Percentiles rank a stretch among this genome's conserved stretches.
These are phyloP conservation scores for Botryotinia calthae DNA, from an alignment of 2,329 filamentous ascomycete genomes.

Conservation along the genomic window DNA sequence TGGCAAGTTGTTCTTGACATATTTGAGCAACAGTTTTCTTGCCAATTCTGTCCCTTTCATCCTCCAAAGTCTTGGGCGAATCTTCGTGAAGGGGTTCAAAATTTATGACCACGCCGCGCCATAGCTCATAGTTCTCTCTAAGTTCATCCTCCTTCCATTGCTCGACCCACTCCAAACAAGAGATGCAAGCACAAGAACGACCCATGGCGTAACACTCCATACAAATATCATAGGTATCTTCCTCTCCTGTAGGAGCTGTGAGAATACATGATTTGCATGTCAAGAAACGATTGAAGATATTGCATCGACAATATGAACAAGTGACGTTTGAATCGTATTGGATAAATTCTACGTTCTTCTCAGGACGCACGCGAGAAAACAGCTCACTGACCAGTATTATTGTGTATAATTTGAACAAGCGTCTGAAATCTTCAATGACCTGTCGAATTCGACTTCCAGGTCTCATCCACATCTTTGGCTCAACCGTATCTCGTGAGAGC, in stretches of 20 bases:
- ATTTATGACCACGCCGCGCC: slow-evolving; percentile 74
- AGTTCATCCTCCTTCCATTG: slow-evolving; percentile 86
- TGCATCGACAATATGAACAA: slow-evolving; percentile 91
- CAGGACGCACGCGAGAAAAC: slow-evolving; percentile 63
- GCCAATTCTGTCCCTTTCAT: slow-evolving; percentile 63
- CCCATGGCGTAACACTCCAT: slow-evolving; percentile 99
- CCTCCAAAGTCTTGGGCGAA: slow-evolving; percentile 68
- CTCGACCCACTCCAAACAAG: slow-evolving; percentile 84
- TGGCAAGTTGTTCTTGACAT: slow-evolving; percentile 83
- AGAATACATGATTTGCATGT: slow-evolving; percentile 83
- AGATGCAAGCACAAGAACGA: slow-evolving; percentile 85
- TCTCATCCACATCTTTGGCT: slow-evolving; percentile 44
- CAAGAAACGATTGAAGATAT: slow-evolving; percentile 95
- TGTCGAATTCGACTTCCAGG: slow-evolving; percentile 54
- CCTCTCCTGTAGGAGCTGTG: slow-evolving; percentile 66
- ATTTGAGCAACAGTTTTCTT: slow-evolving; percentile 86
- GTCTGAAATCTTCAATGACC: slow-evolving; percentile 78
- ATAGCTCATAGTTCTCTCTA: slow-evolving; percentile 73
- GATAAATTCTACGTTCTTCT: slow-evolving; percentile 70
- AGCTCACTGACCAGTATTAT: slow-evolving; percentile 81
- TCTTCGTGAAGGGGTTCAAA: slow-evolving; percentile 67
- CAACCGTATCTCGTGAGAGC: slow-evolving; percentile 48
- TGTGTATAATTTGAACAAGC: slow-evolving; percentile 74
- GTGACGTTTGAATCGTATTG: slow-evolving; percentile 88
- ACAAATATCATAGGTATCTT: slow-evolving; percentile 90